Evolutionary conservation across 2,329 filamentous ascomycete genomes (phyloP), one percentile per base, ranked within the genome.

Genomic region (Verticillium nubilum): DNA sequence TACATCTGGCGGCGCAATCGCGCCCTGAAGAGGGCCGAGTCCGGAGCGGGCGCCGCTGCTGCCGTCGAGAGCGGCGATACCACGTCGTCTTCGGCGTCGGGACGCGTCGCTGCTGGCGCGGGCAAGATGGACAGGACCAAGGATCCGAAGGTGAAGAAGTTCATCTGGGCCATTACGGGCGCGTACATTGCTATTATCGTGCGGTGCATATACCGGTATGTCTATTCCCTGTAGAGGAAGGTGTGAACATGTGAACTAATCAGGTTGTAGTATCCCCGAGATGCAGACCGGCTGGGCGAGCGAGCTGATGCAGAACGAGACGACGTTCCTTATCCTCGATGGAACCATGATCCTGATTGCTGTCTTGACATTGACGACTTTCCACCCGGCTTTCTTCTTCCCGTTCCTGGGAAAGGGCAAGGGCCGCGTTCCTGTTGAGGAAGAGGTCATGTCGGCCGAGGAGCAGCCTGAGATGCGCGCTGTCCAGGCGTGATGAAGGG

Each of bases 131-230:
- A 35, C 15, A n/a, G 35, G 2, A 19, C 54, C 9, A 27, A 57
- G 19, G 54, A 59, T 28, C 53, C 58, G 31, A 60, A 52, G 58
- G 58, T 60, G 26, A 52, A 58, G 47, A 50, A 31, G 23, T 63
- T 63, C 47, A 56, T 61, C 52, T 58, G 52, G 25, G 52, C 62
- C 17, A 58, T 64, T 6, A 33, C 53, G 7, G 28, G 54, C 19
- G 58, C 62, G 2, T 64, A 62, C 52, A 25, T 62, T 37, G 57
- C 57, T 54, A 60, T 62, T 23, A 58, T 64, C 23, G 58, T 64
- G 28, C 60, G 62, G 6, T 64, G 62, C 62, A 54, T 62, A 35
- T 64, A 64, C 52, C 58, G 62, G 62, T 63, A 59, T 4, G 60
- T 55, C 15, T 23, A 26, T n/a, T 7, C 7, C 6, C 19, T 35